Percentiles rank a stretch among this genome's conserved stretches.
These are phyloP conservation scores for Kwoniella heveanensis DNA, from an alignment of 768 basidiomycete genomes.

Conservation along the genomic window DNA sequence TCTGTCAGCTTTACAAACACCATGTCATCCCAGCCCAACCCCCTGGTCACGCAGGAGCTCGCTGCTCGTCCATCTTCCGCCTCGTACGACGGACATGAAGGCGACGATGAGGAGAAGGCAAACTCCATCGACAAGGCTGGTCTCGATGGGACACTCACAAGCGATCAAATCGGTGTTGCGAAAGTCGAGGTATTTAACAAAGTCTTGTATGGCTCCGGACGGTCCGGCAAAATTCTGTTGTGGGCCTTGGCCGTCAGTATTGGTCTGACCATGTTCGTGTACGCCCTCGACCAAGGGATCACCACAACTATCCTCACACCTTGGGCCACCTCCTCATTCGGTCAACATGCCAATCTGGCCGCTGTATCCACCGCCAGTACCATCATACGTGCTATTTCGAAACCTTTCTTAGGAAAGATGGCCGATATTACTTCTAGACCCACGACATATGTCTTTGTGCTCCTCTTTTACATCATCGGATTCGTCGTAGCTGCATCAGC, in stretches of 20 bases:
- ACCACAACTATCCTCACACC: conserved; percentile 9
- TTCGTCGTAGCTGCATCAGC: conserved; percentile 50
- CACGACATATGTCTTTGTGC: conserved; percentile 32
- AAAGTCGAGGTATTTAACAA: conserved; percentile 10
- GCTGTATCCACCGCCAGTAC: conserved; percentile 1
- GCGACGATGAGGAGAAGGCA: neutral
- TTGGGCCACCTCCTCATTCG: conserved; percentile 8
- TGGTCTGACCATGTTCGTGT: conserved; percentile 12
- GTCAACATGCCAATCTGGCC: conserved; percentile 11
- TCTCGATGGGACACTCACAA: neutral
- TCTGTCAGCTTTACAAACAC: neutral
- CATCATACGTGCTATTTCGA: conserved; percentile 11
- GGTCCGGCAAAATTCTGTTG: conserved; percentile 3
- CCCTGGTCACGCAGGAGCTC: neutral
- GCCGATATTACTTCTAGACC: conserved; percentile 48
- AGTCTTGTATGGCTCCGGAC: conserved; percentile 4
- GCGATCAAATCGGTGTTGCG: conserved; percentile 4
- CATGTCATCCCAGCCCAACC: neutral
- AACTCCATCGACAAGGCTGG: neutral
- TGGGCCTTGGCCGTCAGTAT: conserved; percentile 6
- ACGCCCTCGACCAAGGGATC: conserved; percentile 13
- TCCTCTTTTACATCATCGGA: conserved; percentile 50
- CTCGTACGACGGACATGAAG: neutral
- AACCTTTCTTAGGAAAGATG: conserved; percentile 49
- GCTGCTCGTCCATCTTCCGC: neutral